phyloP scores from a whole-genome alignment of 257 asterid genomes.

The Ophiorrhiza pumila region DNA sequence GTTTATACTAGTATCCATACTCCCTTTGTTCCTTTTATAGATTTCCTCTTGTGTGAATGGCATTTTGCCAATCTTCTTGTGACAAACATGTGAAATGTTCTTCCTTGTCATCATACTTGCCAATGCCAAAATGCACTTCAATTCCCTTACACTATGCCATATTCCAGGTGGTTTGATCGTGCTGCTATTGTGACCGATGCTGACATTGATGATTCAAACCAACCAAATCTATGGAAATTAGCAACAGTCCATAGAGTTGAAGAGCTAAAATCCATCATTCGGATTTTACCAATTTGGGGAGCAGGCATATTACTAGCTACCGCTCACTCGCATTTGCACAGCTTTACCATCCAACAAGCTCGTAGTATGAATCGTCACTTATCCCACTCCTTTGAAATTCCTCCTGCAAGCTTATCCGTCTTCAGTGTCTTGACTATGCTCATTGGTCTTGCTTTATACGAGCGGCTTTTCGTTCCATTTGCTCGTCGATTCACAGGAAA shows the following conservation, averaged over 20 bases:
- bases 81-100: no score
- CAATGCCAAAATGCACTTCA: no score
- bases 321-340: constrained; percentile 51
- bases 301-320: constrained; percentile 64
- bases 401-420: constrained; percentile 68
- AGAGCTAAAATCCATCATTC: constrained; percentile 61
- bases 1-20: no score
- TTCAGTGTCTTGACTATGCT: constrained; percentile 64
- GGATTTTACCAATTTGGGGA: constrained; percentile 75
- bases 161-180: constrained; percentile 60
- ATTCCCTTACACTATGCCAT: no score
- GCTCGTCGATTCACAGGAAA: constrained; percentile 45
- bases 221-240: constrained; percentile 66
- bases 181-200: constrained; percentile 51
- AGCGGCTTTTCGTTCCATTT: constrained; percentile 62
- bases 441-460: constrained; percentile 46
- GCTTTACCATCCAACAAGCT: constrained; percentile 74
- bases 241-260: constrained; percentile 81
- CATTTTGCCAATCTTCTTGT: no score
- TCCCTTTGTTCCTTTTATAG: no score
- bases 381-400: constrained; percentile 53
- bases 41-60: no score
- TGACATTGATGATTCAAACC: constrained; percentile 31
- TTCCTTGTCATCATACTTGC: no score
- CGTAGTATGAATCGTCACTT: constrained; percentile 63